Percentiles rank a stretch among this genome's conserved stretches.
phyloP scores from a whole-genome alignment of 768 basidiomycete species.

The Calocybe cyanea region DNA sequence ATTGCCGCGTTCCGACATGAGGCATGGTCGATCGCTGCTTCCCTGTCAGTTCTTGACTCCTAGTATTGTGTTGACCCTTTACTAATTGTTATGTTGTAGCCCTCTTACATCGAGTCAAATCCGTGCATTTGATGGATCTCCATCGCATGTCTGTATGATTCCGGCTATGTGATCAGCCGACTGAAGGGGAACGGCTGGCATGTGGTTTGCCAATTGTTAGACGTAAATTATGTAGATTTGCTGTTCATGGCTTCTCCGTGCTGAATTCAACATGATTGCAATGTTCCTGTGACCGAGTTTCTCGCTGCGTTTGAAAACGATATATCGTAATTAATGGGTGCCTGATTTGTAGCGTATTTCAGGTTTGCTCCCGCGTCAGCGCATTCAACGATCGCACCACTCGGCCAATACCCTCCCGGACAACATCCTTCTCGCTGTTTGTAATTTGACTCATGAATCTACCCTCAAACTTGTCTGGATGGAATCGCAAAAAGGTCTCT shows the following conservation, averaged over 20 bases:
- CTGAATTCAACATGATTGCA: too few species aligned
- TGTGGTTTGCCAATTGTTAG: not conserved
- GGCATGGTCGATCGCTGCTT: slow-evolving; percentile 53
- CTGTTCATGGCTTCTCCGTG: too few species aligned
- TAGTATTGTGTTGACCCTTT: not conserved
- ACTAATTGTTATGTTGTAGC: slow-evolving; percentile 3
- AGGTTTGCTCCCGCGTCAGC: slow-evolving; percentile 39
- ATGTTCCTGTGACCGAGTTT: not conserved
- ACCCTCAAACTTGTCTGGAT: slow-evolving; percentile 82
- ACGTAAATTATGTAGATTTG: too few species aligned
- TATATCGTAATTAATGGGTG: too few species aligned
- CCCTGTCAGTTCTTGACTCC: slow-evolving; percentile 23
- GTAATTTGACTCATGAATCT: slow-evolving; percentile 54
- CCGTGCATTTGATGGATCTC: slow-evolving; percentile 1
- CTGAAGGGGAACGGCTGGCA: not conserved
- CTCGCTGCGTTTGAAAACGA: not conserved
- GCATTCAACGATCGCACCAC: slow-evolving; percentile 58
- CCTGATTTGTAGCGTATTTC: not conserved
- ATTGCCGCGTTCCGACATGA: slow-evolving; percentile 67
- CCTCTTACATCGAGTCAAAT: slow-evolving; percentile 7
- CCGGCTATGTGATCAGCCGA: slow-evolving; percentile 20
- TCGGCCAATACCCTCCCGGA: slow-evolving; percentile 58
- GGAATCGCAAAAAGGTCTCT: slow-evolving; percentile 69
- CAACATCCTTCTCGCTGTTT: slow-evolving; percentile 42
- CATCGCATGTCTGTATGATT: slow-evolving; percentile 24